A percentile compares a stretch with the other conserved stretches of the same genome.
phyloP scores from a whole-genome alignment of 805 yeast genomes.

The Candida hungchunana region DNA sequence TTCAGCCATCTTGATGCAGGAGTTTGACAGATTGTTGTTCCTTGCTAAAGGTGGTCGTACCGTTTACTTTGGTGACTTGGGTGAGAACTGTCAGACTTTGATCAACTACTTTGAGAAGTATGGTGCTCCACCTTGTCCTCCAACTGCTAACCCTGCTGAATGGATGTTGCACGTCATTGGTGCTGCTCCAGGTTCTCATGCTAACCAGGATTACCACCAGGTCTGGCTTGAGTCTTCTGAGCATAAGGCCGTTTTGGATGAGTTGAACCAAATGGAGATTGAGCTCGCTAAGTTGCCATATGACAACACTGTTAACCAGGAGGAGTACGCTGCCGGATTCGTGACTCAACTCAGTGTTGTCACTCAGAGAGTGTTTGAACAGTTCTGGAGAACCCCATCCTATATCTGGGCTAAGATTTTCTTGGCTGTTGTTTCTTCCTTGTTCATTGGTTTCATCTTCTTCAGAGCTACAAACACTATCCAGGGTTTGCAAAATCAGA shows the following conservation, averaged over 20 bases:
- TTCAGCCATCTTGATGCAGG: conserved; percentile 71
- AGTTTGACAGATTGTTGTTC: conserved; percentile 71
- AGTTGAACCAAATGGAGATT: conserved; percentile 59
- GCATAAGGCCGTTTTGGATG: conserved; percentile 50
- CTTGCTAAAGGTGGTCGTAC: conserved; percentile 69
- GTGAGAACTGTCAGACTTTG: conserved; percentile 52
- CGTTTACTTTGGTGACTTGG: conserved; percentile 72
- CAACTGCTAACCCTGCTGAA: conserved; percentile 76
- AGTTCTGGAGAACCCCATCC: conserved; percentile 63
- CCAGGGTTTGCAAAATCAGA: conserved; percentile 78
- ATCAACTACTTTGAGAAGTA: conserved; percentile 61
- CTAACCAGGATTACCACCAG: conserved; percentile 66
- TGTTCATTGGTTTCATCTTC: conserved; percentile 72
- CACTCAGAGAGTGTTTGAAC: conserved; percentile 52
- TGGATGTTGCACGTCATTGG: conserved; percentile 89
- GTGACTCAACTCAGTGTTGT: conserved; percentile 41
- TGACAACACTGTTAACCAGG: conserved; percentile 30
- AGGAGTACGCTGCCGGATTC: conserved; percentile 42
- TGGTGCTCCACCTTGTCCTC: conserved; percentile 66
- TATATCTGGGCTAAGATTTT: conserved; percentile 57
- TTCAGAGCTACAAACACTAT: conserved; percentile 59
- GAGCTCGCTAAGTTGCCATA: conserved; percentile 42
- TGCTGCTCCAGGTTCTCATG: conserved; percentile 77
- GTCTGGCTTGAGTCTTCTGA: conserved; percentile 75
- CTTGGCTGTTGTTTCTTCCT: conserved; percentile 49